Conservation (phyloP, 371 early-diverging fungal genomes). For the Mucor indicus region DNA sequence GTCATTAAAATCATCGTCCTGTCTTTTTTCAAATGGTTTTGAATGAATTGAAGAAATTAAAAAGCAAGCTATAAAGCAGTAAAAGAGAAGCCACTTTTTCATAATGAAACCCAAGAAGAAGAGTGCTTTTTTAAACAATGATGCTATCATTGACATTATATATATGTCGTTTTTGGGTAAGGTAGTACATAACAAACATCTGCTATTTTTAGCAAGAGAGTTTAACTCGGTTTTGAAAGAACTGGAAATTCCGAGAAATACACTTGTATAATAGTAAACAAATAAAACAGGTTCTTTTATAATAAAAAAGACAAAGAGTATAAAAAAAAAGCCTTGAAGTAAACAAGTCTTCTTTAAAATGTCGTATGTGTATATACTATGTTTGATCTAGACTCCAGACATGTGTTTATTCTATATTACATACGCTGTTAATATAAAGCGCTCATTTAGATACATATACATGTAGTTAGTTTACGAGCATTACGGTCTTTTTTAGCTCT, state of each 20-base stretch:
- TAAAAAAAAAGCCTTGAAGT: too few relatives aligned
- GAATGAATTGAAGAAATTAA: neutral
- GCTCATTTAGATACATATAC: too few relatives aligned
- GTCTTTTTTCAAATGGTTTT: neutral
- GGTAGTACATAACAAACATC: conserved; percentile 5
- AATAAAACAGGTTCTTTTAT: too few relatives aligned
- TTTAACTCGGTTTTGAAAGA: conserved; percentile 4
- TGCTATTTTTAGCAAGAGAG: conserved; percentile 7
- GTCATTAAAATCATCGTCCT: conserved; percentile 1
- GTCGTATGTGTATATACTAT: too few relatives aligned
- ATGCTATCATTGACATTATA: neutral
- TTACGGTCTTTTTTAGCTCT: too few relatives aligned
- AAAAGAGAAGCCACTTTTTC: neutral
- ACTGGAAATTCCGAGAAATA: conserved; percentile 9
- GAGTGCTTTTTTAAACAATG: neutral
- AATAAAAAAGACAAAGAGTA: too few relatives aligned
- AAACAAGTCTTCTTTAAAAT: too few relatives aligned
- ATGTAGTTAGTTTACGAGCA: too few relatives aligned
- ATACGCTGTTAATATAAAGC: too few relatives aligned
- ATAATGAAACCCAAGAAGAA: neutral
- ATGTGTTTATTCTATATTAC: too few relatives aligned
- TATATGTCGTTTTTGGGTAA: neutral
- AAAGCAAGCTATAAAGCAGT: neutral
- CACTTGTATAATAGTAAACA: too few relatives aligned
- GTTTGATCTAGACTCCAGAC: too few relatives aligned